These are phyloP conservation scores for Parasitella parasitica DNA, from an alignment of 371 early-diverging fungal species.

Conservation along the genomic window DNA sequence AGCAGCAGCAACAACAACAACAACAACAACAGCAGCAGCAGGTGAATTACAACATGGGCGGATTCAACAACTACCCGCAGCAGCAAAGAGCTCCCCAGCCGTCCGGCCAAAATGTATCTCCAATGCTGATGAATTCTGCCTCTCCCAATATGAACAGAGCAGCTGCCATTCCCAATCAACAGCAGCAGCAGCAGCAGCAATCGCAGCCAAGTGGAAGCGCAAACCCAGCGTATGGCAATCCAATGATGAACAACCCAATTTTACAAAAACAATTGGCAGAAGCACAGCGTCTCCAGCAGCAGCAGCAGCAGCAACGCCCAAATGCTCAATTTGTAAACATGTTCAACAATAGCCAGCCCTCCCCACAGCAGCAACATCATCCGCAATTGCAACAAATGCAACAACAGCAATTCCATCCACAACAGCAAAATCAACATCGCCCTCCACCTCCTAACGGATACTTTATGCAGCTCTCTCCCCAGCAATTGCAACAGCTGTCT, in stretches of 20 bases:
- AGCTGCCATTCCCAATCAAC: neutral
- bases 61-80: constrained; percentile 6
- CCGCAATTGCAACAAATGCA: constrained; percentile 16
- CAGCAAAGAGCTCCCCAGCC: constrained; percentile 17
- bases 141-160: constrained; percentile 6
- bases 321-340: neutral
- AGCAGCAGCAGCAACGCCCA: neutral
- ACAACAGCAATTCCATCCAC: constrained; percentile 8
- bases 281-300: neutral
- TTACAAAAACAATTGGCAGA: constrained; percentile 8
- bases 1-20: constrained; percentile 10
- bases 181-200: neutral
- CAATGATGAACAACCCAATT: constrained; percentile 1
- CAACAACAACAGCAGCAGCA: constrained; percentile 23
- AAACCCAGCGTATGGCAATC: neutral
- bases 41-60: constrained; percentile 12
- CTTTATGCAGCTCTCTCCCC: constrained; percentile 12
- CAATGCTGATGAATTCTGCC: constrained; percentile 15
- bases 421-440: constrained; percentile 25
- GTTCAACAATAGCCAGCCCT: neutral
- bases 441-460: constrained; percentile 22
- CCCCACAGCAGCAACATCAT: neutral
- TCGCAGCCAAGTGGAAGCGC: neutral
- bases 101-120: constrained; percentile 10
- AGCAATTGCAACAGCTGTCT: constrained; percentile 16